phyloP scores from a whole-genome alignment of 2,329 filamentous ascomycete genomes.

The Verruconis gallopava region DNA sequence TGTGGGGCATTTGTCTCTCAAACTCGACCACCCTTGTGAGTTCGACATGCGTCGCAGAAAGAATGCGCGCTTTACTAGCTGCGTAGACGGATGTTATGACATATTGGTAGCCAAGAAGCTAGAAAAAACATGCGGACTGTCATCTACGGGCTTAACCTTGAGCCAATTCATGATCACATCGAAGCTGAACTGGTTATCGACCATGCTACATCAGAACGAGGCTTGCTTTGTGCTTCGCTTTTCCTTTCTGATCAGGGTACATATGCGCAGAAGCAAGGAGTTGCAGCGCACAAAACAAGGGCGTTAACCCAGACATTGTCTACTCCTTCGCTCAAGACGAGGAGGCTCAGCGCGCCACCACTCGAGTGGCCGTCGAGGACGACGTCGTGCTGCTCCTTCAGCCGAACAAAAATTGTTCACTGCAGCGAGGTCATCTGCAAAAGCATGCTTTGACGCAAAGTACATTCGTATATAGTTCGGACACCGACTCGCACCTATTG shows the following conservation, averaged over 20 bases:
- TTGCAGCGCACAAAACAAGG: conserved; percentile 34
- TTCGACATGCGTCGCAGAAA: conserved; percentile 34
- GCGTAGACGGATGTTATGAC: conserved; percentile 39
- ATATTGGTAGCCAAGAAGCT: conserved; percentile 37
- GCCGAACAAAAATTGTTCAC: conserved; percentile 24
- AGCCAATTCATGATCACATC: conserved; percentile 32
- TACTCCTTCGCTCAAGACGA: conserved; percentile 29
- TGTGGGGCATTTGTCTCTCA: conserved; percentile 31
- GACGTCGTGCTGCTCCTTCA: conserved; percentile 19
- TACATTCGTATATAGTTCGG: conserved; percentile 38
- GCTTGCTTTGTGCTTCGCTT: conserved; percentile 13
- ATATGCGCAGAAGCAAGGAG: conserved; percentile 38
- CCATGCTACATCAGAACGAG: neutral
- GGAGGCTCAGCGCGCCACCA: conserved; percentile 39
- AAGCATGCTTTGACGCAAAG: conserved; percentile 28
- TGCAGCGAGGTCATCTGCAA: conserved; percentile 35
- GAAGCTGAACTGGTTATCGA: neutral
- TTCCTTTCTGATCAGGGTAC: conserved; percentile 12
- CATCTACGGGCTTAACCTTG: conserved; percentile 36
- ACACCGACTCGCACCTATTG: conserved; percentile 28
- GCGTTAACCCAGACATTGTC: conserved; percentile 29
- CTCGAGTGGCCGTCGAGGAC: conserved; percentile 39
- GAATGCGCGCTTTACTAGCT: conserved; percentile 37
- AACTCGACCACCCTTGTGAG: conserved; percentile 29
- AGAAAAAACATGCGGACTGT: conserved; percentile 29